Conservation (phyloP, 345 rosid species). For the Punica granatum region DNA sequence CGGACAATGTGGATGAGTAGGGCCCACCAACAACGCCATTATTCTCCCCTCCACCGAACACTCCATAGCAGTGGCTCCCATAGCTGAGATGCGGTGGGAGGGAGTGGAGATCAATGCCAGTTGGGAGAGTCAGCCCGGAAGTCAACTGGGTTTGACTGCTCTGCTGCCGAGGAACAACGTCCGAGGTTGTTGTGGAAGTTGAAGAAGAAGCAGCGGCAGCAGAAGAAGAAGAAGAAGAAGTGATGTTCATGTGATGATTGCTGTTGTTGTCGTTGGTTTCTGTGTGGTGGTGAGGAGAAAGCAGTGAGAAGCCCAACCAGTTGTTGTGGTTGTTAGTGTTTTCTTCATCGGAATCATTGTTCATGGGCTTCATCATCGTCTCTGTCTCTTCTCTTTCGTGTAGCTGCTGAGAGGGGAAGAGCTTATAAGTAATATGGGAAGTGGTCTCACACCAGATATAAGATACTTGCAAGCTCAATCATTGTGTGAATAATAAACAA, state of each 20-base stretch:
- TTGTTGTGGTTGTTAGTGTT: conserved; percentile 25
- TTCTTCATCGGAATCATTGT: conserved; percentile 34
- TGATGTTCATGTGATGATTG: conserved; percentile 31
- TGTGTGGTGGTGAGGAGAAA: conserved; percentile 50
- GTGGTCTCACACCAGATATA: background rate
- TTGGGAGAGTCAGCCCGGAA: conserved; percentile 13
- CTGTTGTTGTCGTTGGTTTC: conserved; percentile 14
- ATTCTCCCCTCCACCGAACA: conserved; percentile 43
- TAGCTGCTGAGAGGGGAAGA: conserved; percentile 11
- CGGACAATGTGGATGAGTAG: conserved; percentile 48
- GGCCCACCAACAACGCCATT: conserved; percentile 14
- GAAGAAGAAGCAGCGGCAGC: conserved; percentile 10
- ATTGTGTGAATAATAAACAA: conserved; percentile 45
- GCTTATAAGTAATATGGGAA: background rate
- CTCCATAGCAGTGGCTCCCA: conserved; percentile 23
- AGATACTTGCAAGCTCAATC: conserved; percentile 41
- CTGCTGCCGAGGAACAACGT: conserved; percentile 19
- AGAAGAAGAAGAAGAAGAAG: conserved; percentile 2
- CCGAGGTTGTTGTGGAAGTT: conserved; percentile 7
- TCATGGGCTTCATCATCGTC: conserved; percentile 48
- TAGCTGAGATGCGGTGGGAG: conserved; percentile 23
- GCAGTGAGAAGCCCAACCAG: conserved; percentile 67
- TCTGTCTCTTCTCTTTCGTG: conserved; percentile 13
- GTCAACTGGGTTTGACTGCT: conserved; percentile 14
- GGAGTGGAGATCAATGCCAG: conserved; percentile 30